Conservation (phyloP, 2,329 filamentous ascomycete genomes). For the Calycina marina region DNA sequence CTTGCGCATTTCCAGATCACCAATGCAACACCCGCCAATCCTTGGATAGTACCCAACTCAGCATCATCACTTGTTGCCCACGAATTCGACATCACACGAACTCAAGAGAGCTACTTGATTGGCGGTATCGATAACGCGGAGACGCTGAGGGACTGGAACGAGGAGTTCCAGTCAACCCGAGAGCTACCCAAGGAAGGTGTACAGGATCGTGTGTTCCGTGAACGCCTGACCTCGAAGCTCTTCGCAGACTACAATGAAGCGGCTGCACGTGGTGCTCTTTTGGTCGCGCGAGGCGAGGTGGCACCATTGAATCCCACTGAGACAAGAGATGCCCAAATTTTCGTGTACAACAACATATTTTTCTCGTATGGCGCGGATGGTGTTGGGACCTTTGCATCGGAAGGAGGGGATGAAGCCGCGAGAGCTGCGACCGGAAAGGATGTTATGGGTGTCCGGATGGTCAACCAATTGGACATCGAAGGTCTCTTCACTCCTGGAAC, state of each 20-base stretch:
- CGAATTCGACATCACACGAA: slow-evolving; percentile 69
- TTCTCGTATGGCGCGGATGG: slow-evolving; percentile 97
- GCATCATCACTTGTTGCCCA: slow-evolving; percentile 54
- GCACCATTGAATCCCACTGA: slow-evolving; percentile 92
- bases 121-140: slow-evolving; percentile 87
- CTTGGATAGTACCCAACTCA: slow-evolving; percentile 71
- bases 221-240: slow-evolving; percentile 84
- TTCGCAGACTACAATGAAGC: slow-evolving; percentile 98
- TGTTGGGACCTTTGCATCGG: slow-evolving; percentile 89
- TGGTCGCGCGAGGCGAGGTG: slow-evolving; percentile 87
- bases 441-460: slow-evolving; percentile 80
- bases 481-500: slow-evolving; percentile 92
- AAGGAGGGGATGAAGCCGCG: slow-evolving; percentile 92
- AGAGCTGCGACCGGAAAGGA: slow-evolving; percentile 94
- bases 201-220: slow-evolving; percentile 90
- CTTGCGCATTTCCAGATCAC: slow-evolving; percentile 90
- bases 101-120: slow-evolving; percentile 85
- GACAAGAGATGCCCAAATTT: slow-evolving; percentile 84
- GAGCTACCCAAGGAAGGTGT: slow-evolving; percentile 89
- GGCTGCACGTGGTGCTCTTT: slow-evolving; percentile 76
- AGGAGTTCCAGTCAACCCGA: slow-evolving; percentile 93
- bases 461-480: slow-evolving; percentile 93
- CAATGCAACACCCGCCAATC: slow-evolving; percentile 81
- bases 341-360: slow-evolving; percentile 99
- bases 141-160: slow-evolving; percentile 94